Evolutionary conservation across 108 stramenopile species (phyloP).

Genomic region (Stephanodiscus triporus): DNA sequence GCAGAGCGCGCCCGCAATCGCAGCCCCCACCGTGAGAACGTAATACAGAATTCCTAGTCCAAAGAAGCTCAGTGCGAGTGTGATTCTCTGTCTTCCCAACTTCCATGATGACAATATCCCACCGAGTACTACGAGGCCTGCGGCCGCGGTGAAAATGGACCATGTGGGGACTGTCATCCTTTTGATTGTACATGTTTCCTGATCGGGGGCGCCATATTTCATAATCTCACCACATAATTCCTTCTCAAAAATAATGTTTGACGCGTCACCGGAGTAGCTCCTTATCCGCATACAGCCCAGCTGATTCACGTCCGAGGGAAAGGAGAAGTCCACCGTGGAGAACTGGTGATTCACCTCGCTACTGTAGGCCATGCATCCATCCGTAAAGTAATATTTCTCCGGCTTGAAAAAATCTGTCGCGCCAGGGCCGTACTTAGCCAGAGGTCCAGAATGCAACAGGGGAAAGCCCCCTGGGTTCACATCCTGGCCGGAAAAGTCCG

Average conservation of each 20-base stretch:
- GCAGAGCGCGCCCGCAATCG: slow-evolving; percentile 34
- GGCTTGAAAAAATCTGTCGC: slow-evolving; percentile 33
- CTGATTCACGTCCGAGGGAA: slow-evolving; percentile 19
- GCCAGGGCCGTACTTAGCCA: slow-evolving; percentile 53
- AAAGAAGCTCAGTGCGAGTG: slow-evolving; percentile 27
- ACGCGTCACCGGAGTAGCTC: slow-evolving; percentile 35
- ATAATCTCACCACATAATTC: slow-evolving; percentile 48
- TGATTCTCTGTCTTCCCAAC: slow-evolving; percentile 24
- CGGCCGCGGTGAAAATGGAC: slow-evolving; percentile 19
- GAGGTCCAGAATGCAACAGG: slow-evolving; percentile 55
- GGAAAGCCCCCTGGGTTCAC: slow-evolving; percentile 54
- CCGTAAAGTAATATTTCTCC: slow-evolving; percentile 32
- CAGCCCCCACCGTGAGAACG: slow-evolving; percentile 17
- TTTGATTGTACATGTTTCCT: slow-evolving; percentile 26
- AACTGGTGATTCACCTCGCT: slow-evolving; percentile 60
- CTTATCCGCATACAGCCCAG: slow-evolving; percentile 42
- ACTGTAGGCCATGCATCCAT: slow-evolving; percentile 54
- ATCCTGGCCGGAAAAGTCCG: slow-evolving; percentile 50
- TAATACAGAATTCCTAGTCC: slow-evolving; percentile 38
- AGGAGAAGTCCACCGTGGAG: slow-evolving; percentile 49
- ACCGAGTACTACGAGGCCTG: slow-evolving; percentile 16
- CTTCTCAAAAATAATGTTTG: slow-evolving; percentile 42
- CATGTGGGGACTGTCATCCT: slow-evolving; percentile 18
- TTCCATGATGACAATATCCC: slow-evolving; percentile 22
- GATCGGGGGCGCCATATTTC: slow-evolving; percentile 26